Percentiles rank a stretch among this genome's conserved stretches.
Evolutionary conservation across 2,329 filamentous ascomycete species (phyloP).

Genomic region (Bipolaris oryzae): DNA sequence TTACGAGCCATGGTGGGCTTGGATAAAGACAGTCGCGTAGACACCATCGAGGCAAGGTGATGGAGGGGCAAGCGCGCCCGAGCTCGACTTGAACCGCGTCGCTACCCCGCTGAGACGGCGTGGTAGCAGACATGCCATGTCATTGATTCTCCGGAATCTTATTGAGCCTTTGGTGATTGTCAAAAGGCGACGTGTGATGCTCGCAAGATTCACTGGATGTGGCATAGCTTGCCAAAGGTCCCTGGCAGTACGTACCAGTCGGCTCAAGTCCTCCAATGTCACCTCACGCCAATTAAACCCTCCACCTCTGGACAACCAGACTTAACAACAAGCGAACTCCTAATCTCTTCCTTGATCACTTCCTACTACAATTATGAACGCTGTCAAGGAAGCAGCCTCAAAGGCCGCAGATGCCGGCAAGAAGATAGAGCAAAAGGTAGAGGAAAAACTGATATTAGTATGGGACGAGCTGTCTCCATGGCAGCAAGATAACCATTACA

Average conservation of each 20-base stretch:
- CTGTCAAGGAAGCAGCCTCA: constrained; percentile 26
- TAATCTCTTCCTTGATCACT: not conserved
- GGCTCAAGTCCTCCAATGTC: not conserved
- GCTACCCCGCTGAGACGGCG: not conserved
- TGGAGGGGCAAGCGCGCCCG: constrained; percentile 24
- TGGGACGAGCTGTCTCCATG: constrained; percentile 54
- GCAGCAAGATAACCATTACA: constrained; percentile 71
- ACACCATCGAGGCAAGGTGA: constrained; percentile 31
- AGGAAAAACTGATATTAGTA: constrained; percentile 56
- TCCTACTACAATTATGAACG: constrained; percentile 23
- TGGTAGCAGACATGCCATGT: not conserved
- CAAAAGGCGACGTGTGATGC: constrained; percentile 2
- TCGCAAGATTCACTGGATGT: constrained; percentile 14
- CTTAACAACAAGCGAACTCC: too few species aligned
- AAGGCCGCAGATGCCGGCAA: constrained; percentile 28
- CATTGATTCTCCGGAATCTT: not conserved
- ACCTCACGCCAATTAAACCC: constrained; percentile 4
- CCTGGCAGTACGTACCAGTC: not conserved
- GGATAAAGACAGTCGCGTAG: constrained; percentile 24
- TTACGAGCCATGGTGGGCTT: constrained; percentile 13
- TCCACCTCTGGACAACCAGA: too few species aligned
- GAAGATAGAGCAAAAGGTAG: constrained; percentile 41
- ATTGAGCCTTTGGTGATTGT: not conserved
- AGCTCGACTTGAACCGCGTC: constrained; percentile 10
- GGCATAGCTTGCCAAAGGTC: constrained; percentile 7